These are phyloP conservation scores for Apiospora arundinis DNA, from an alignment of 2,329 filamentous ascomycete species.

Conservation along the genomic window DNA sequence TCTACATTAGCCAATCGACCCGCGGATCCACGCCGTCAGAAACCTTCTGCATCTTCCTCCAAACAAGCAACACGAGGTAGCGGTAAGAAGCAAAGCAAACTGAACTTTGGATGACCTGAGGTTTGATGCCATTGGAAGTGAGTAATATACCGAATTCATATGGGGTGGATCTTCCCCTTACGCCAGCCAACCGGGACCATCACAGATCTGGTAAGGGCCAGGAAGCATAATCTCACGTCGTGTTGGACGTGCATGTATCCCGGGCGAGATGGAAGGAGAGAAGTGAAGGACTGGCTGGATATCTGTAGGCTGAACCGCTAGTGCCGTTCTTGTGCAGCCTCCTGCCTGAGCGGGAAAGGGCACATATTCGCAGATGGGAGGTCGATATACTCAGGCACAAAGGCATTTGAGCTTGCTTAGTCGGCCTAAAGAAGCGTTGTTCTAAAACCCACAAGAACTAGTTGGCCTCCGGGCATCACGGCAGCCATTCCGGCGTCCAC, in stretches of 20 bases:
- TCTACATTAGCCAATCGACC: constrained; percentile 49
- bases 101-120: constrained; percentile 61
- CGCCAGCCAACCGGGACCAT: constrained; percentile 17
- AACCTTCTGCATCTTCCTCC: constrained; percentile 43
- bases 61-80: constrained; percentile 45
- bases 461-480: constrained; percentile 26
- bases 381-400: constrained; percentile 19
- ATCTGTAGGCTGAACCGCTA: constrained; percentile 6
- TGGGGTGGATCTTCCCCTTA: constrained; percentile 27
- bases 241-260: neutral
- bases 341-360: constrained; percentile 2
- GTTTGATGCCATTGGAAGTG: constrained; percentile 30
- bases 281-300: neutral
- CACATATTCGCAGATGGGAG: constrained; percentile 8
- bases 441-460: constrained; percentile 25
- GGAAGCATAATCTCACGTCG: constrained; percentile 15
- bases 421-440: constrained; percentile 25
- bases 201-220: constrained; percentile 6
- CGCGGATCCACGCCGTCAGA: constrained; percentile 42
- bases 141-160: constrained; percentile 30
- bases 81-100: constrained; percentile 59
- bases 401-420: constrained; percentile 20
- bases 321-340: constrained; percentile 15
- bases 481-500: constrained; percentile 1
- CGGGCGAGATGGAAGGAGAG: neutral